Percentiles rank a stretch among this genome's conserved stretches.
phyloP scores from a whole-genome alignment of 2,329 filamentous ascomycete species.

The Lachnellula subtilissima region DNA sequence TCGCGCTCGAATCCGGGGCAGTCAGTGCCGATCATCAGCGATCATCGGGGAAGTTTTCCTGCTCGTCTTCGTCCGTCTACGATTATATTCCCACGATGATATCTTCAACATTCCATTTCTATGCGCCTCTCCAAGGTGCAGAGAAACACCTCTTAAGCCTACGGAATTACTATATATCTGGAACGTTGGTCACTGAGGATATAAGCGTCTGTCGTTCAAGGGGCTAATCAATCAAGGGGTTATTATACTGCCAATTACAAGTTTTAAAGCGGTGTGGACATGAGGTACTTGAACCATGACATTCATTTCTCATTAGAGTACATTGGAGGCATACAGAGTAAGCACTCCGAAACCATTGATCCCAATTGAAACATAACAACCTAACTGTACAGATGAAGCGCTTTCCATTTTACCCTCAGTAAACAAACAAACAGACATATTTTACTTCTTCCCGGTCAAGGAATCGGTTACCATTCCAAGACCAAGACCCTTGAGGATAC shows the following conservation, averaged over 20 bases:
- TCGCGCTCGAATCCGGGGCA: not conserved
- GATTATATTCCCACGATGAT: not conserved
- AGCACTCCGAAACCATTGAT: not conserved
- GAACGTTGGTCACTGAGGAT: no score
- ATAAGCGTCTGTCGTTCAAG: no score
- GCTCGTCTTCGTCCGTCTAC: not conserved
- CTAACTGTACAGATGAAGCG: not conserved
- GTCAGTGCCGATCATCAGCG: not conserved
- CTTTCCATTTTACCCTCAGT: not conserved
- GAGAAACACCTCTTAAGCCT: no score
- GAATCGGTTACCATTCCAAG: constrained; percentile 43
- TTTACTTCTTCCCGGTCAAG: constrained; percentile 43
- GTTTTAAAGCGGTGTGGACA: no score
- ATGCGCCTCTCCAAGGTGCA: no score
- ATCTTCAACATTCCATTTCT: no score
- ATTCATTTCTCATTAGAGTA: not conserved
- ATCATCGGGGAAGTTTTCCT: not conserved
- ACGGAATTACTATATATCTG: no score
- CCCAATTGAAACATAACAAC: not conserved
- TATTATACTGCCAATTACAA: no score
- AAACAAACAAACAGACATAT: not conserved
- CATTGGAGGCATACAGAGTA: not conserved
- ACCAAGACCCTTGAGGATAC: constrained; percentile 70
- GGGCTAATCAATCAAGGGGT: no score
- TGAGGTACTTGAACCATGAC: not conserved